phyloP scores from a whole-genome alignment of 257 asterid genomes.

The Gynochthodes officinalis region DNA sequence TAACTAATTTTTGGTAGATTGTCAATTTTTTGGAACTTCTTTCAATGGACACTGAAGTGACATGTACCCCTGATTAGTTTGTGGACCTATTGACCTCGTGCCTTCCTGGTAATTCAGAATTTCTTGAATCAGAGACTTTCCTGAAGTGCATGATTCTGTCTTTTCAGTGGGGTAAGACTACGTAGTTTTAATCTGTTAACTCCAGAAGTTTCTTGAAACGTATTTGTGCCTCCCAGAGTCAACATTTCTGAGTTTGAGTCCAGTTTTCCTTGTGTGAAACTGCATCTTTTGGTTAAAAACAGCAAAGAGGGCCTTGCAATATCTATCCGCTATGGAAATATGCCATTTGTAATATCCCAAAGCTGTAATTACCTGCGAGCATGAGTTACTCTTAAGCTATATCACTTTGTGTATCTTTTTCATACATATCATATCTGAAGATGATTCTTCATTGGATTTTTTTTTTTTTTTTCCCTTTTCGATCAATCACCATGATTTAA shows the following conservation, averaged over 20 bases:
- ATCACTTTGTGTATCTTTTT: too few species aligned
- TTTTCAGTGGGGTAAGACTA: not conserved
- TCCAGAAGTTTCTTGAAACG: too few species aligned
- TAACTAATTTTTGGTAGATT: not conserved
- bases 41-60: not conserved
- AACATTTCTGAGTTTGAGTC: not conserved
- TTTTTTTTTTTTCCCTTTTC: too few species aligned
- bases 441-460: too few species aligned
- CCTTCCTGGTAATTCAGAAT: not conserved
- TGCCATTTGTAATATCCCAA: too few species aligned
- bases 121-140: not conserved
- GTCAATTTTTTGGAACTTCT: not conserved
- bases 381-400: not conserved
- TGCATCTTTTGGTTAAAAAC: not conserved
- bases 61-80: not conserved
- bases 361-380: not conserved
- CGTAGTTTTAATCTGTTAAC: not conserved
- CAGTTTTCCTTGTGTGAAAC: not conserved
- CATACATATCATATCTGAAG: too few species aligned
- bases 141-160: not conserved
- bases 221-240: not conserved
- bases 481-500: too few species aligned
- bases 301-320: not conserved
- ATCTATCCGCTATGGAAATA: too few species aligned
- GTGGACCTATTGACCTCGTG: not conserved